phyloP scores from a whole-genome alignment of 164 flowering plant species.

The Echeveria elegans region DNA sequence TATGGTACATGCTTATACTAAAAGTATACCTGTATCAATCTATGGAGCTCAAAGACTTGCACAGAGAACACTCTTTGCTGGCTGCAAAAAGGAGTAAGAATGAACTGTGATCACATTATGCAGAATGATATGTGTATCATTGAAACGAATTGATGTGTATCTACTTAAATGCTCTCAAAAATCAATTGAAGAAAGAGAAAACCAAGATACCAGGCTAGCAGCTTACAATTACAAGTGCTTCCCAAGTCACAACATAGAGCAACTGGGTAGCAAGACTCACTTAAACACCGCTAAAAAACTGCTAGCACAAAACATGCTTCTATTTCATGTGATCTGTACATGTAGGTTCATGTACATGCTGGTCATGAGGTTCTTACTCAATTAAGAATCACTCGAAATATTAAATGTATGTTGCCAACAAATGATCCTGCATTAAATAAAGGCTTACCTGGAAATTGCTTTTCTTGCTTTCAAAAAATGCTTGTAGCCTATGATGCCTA shows the following conservation, averaged over 20 bases:
- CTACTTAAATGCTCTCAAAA: neutral
- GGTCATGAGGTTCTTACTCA: neutral
- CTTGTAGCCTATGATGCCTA: constrained; percentile 74
- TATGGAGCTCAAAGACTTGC: constrained; percentile 97
- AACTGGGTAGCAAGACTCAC: neutral
- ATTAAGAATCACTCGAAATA: neutral
- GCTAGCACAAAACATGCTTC: neutral
- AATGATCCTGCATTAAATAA: neutral
- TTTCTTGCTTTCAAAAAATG: constrained; percentile 89
- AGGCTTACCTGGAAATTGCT: constrained; percentile 83
- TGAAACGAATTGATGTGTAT: neutral
- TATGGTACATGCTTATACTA: neutral
- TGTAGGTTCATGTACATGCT: neutral
- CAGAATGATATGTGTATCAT: neutral
- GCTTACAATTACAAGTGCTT: neutral
- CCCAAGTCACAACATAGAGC: neutral
- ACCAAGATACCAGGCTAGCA: neutral
- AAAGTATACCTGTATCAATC: constrained; percentile 63
- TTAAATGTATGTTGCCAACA: neutral
- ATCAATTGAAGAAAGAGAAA: neutral
- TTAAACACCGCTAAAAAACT: neutral
- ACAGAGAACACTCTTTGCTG: constrained; percentile 85
- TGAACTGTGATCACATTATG: constrained; percentile 14
- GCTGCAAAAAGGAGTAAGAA: constrained; percentile 35
- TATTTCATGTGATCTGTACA: neutral